Evolutionary conservation across 345 rosid species (phyloP).

Genomic region (Erysimum cheiranthoides): DNA sequence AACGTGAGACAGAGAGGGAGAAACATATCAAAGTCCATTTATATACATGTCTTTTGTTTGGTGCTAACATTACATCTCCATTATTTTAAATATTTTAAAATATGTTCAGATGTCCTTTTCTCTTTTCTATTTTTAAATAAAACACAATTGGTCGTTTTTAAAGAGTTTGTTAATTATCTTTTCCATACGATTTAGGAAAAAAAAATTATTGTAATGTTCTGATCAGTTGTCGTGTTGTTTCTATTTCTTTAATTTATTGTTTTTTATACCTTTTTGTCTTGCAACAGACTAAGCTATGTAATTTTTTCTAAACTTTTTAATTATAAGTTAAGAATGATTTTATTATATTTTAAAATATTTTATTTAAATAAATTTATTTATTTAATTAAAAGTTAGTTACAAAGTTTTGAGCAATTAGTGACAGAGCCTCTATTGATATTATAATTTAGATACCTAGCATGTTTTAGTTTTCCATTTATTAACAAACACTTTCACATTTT

Average conservation of each 20-base stretch:
- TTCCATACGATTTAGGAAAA: not conserved
- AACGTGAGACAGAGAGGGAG: slow-evolving; percentile 43
- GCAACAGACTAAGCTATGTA: not conserved
- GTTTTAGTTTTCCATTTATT: too few relatives aligned
- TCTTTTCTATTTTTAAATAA: not conserved
- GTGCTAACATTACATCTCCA: slow-evolving; percentile 38
- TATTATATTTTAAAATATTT: too few relatives aligned
- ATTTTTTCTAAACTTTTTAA: not conserved
- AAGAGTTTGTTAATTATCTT: not conserved
- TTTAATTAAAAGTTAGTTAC: too few relatives aligned
- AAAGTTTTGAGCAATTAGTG: too few relatives aligned
- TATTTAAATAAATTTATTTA: too few relatives aligned
- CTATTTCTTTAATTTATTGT: not conserved
- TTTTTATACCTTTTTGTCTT: not conserved
- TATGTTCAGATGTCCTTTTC: slow-evolving; percentile 41
- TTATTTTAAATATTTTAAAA: slow-evolving; percentile 16
- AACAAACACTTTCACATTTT: too few relatives aligned
- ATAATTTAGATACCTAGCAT: too few relatives aligned
- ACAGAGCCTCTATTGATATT: too few relatives aligned
- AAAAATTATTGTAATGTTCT: not conserved
- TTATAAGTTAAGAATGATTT: not conserved
- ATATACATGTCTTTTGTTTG: slow-evolving; percentile 40
- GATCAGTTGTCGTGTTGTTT: not conserved
- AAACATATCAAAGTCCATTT: slow-evolving; percentile 42
- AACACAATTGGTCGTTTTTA: slow-evolving; percentile 2